Evolutionary conservation across 805 yeast genomes (phyloP).

Genomic region (Saccharomycopsis fodiens): DNA sequence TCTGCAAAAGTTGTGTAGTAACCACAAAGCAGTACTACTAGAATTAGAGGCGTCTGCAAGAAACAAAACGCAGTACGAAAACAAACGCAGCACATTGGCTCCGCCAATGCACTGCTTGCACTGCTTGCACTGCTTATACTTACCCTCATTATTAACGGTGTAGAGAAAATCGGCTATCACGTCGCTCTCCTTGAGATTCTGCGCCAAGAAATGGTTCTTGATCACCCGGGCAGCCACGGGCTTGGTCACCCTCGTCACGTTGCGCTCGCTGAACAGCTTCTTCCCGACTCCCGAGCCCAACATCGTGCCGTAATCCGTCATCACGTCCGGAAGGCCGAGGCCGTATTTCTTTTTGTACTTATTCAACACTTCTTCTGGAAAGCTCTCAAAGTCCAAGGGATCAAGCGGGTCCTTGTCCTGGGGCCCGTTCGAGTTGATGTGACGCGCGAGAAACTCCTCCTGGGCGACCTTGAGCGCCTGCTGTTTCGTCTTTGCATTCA

Average conservation of each 20-base stretch:
- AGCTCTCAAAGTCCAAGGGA: slow-evolving; percentile 62
- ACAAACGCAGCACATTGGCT: too few relatives aligned
- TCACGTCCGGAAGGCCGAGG: slow-evolving; percentile 46
- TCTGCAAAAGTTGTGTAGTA: too few relatives aligned
- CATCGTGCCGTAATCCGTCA: slow-evolving; percentile 62
- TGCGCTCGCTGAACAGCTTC: slow-evolving; percentile 39
- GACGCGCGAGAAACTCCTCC: slow-evolving; percentile 57
- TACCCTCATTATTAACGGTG: slow-evolving; percentile 65
- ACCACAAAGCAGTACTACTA: too few relatives aligned
- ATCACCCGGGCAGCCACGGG: slow-evolving; percentile 51
- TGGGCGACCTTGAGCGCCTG: slow-evolving; percentile 57
- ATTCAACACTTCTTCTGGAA: slow-evolving; percentile 58
- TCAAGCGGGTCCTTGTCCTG: slow-evolving; percentile 41
- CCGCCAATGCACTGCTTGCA: too few relatives aligned
- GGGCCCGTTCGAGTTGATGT: slow-evolving; percentile 71
- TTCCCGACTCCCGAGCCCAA: slow-evolving; percentile 68
- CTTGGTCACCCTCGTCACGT: slow-evolving; percentile 40
- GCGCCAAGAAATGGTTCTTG: slow-evolving; percentile 58
- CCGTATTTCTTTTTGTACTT: slow-evolving; percentile 57
- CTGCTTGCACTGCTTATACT: too few relatives aligned
- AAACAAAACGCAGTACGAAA: too few relatives aligned
- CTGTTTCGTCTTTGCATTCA: slow-evolving; percentile 2
- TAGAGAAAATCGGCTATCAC: slow-evolving; percentile 83
- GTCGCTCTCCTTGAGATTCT: slow-evolving; percentile 70
- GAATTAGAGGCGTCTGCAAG: too few relatives aligned